Percentiles rank a stretch among this genome's conserved stretches.
These are phyloP conservation scores for Esteya vermicola DNA, from an alignment of 2,329 filamentous ascomycete species.

Conservation along the genomic window DNA sequence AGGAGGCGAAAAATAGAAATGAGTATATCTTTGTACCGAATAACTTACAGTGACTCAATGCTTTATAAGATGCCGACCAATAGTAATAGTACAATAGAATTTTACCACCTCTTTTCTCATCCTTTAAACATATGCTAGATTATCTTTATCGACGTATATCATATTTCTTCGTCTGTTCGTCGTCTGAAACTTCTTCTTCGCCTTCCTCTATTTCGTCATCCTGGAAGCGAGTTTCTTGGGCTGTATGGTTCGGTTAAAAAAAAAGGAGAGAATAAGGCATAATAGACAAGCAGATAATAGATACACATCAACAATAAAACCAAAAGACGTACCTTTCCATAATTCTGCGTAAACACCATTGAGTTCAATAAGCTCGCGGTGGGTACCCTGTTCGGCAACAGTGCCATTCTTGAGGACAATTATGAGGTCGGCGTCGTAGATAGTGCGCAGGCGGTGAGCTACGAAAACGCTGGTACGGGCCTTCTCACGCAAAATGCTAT, in stretches of 20 bases:
- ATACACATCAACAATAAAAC: not conserved
- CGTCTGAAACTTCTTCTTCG: slow-evolving; percentile 4
- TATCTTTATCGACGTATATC: not conserved
- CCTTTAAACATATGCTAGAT: no score
- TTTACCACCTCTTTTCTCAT: no score
- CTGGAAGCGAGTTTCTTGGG: slow-evolving; percentile 11
- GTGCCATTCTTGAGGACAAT: slow-evolving; percentile 74
- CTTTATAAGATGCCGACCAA: no score
- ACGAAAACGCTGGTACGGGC: slow-evolving; percentile 85
- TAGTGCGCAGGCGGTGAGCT: slow-evolving; percentile 81
- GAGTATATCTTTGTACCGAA: no score
- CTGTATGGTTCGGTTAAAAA: slow-evolving; percentile 1
- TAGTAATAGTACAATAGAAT: no score
- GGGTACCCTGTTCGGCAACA: slow-evolving; percentile 82
- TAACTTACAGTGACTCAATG: no score
- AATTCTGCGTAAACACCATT: slow-evolving; percentile 75
- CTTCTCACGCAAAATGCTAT: slow-evolving; percentile 81
- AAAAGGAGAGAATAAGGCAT: not conserved
- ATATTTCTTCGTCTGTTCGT: not conserved
- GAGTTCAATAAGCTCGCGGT: slow-evolving; percentile 65
- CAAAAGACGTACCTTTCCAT: slow-evolving; percentile 45
- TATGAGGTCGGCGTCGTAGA: slow-evolving; percentile 85
- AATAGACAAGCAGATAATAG: no score
- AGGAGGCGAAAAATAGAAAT: no score
- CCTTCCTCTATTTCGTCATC: slow-evolving; percentile 7